Evolutionary conservation across 768 basidiomycete species (phyloP).

Genomic region (Tephrocybe rancida): DNA sequence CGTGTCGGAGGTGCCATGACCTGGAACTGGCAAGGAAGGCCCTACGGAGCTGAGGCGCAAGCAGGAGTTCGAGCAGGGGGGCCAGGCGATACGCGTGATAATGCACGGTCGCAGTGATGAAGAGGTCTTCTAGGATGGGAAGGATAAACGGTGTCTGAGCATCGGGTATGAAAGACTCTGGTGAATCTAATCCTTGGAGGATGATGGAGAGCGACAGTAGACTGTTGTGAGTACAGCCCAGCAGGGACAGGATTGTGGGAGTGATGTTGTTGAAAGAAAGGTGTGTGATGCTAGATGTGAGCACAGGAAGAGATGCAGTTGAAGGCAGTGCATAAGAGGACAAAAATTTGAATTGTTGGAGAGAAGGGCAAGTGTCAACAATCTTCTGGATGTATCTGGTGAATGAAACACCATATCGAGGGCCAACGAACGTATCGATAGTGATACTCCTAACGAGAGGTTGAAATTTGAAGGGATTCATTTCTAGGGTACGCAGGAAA

Average conservation of each 20-base stretch:
- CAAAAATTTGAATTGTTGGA: background rate
- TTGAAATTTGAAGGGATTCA: background rate
- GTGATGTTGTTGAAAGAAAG: background rate
- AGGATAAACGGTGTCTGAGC: background rate
- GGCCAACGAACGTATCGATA: background rate
- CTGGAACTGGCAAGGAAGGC: background rate
- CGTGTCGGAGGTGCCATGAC: background rate
- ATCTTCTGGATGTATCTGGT: background rate
- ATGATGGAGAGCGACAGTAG: background rate
- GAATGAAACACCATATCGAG: slow-evolving; percentile 1
- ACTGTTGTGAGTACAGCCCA: background rate
- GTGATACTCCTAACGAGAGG: background rate
- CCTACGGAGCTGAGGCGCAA: background rate
- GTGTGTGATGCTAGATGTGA: background rate
- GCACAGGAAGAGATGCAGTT: background rate
- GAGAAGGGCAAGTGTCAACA: background rate
- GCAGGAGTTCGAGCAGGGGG: background rate
- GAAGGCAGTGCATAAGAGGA: background rate
- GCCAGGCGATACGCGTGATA: background rate
- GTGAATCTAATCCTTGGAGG: background rate
- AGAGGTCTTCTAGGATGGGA: background rate
- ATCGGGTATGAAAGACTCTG: background rate
- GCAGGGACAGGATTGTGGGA: background rate
- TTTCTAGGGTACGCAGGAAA: background rate
- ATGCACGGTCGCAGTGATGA: background rate